Evolutionary conservation across 176 grass and related monocot species (phyloP).

Genomic region (Musa acuminata): DNA sequence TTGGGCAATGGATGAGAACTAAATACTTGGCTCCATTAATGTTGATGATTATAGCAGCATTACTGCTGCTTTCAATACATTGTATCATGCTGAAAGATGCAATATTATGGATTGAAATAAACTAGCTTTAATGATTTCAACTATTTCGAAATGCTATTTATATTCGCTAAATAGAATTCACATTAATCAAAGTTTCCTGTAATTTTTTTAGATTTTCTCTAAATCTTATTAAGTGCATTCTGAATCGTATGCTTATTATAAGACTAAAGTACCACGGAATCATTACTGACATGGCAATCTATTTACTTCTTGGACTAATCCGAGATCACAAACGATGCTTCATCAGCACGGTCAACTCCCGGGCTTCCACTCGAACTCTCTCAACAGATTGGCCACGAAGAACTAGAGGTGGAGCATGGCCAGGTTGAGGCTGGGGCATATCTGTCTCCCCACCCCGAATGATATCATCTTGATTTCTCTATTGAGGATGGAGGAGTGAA

Average conservation of each 20-base stretch:
- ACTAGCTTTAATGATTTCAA: no score
- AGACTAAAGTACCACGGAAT: no score
- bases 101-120: no score
- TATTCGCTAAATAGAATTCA: not conserved
- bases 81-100: no score
- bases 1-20: conserved; percentile 57
- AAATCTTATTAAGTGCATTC: no score
- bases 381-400: not conserved
- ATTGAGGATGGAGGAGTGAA: no score
- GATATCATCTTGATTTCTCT: not conserved
- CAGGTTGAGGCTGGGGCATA: not conserved
- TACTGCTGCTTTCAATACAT: no score
- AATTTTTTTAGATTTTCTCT: no score
- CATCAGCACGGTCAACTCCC: not conserved
- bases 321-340: not conserved
- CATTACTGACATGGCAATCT: not conserved
- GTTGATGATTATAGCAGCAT: no score
- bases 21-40: not conserved
- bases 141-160: no score
- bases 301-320: not conserved
- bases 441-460: not conserved
- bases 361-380: not conserved
- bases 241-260: no score
- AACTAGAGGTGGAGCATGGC: not conserved
- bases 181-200: no score